Percentiles rank a stretch among this genome's conserved stretches.
These are phyloP conservation scores for Monilinia polystroma DNA, from an alignment of 2,329 filamentous ascomycete species.

Conservation along the genomic window DNA sequence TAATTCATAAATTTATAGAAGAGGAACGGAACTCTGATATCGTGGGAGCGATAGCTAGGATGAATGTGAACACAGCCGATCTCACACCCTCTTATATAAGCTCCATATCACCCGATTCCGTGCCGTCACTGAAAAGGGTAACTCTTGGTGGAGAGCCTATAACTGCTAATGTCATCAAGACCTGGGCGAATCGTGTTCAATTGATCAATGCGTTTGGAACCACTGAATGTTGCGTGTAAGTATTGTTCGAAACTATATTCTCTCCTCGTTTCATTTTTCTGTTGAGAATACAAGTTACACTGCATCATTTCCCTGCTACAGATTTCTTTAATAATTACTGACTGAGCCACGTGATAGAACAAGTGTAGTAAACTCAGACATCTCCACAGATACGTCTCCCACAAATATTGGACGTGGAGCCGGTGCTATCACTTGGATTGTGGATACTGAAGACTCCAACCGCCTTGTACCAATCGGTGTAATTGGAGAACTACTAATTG, in stretches of 20 bases:
- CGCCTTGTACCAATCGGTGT: constrained; percentile 39
- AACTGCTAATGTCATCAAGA: constrained; percentile 18
- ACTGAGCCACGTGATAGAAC: not conserved
- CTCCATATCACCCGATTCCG: not conserved
- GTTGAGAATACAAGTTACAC: too few species aligned
- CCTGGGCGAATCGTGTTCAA: constrained; percentile 23
- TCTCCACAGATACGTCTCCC: constrained; percentile 15
- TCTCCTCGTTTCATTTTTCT: not conserved
- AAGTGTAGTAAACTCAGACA: constrained; percentile 10
- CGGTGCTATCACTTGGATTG: constrained; percentile 40
- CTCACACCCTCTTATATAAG: constrained; percentile 33
- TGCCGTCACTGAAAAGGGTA: constrained; percentile 20
- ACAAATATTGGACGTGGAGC: constrained; percentile 31
- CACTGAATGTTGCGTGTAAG: constrained; percentile 23
- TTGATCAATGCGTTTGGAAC: constrained; percentile 29
- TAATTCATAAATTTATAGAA: constrained; percentile 21
- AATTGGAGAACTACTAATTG: constrained; percentile 44
- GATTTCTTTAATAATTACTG: not conserved
- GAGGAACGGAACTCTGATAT: constrained; percentile 38
- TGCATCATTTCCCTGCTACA: not conserved
- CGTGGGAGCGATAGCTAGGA: constrained; percentile 34
- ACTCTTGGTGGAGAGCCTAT: constrained; percentile 26
- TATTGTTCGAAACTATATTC: not conserved
- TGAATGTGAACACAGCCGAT: constrained; percentile 31
- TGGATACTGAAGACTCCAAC: constrained; percentile 43